Percentiles rank a stretch among this genome's conserved stretches.
Evolutionary conservation across 305 asterid genomes (phyloP).

Genomic region (Withania somnifera): DNA sequence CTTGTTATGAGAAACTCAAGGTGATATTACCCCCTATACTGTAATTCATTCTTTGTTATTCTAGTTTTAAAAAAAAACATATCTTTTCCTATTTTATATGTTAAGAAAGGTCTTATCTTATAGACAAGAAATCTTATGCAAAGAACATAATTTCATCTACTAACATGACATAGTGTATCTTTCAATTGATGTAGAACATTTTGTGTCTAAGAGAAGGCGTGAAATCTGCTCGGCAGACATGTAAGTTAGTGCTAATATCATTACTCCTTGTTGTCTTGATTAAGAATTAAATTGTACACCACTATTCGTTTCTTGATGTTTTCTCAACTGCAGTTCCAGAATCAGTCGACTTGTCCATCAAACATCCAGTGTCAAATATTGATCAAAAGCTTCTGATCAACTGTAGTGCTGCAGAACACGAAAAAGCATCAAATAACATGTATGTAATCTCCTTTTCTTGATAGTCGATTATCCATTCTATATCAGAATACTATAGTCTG

Average conservation of each 20-base stretch:
- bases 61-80: not conserved
- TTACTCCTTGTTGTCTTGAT: not conserved
- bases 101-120: not conserved
- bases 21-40: slow-evolving; percentile 19
- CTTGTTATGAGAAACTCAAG: slow-evolving; percentile 65
- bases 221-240: slow-evolving; percentile 20
- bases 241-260: slow-evolving; percentile 28
- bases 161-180: not conserved
- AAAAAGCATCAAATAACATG: slow-evolving; percentile 22
- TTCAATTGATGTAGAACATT: slow-evolving; percentile 33
- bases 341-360: slow-evolving; percentile 32
- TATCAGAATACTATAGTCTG: slow-evolving; percentile 3
- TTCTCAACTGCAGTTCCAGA: slow-evolving; percentile 21
- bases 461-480: not conserved
- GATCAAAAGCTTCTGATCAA: slow-evolving; percentile 46
- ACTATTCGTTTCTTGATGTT: not conserved
- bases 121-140: not conserved
- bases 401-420: slow-evolving; percentile 12
- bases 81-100: not conserved
- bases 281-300: not conserved
- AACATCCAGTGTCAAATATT: slow-evolving; percentile 33
- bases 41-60: not conserved
- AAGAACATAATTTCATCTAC: not conserved
- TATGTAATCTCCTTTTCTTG: slow-evolving; percentile 7
- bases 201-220: slow-evolving; percentile 36